Conservation (phyloP, 345 rosid species). For the Aurinia saxatilis region DNA sequence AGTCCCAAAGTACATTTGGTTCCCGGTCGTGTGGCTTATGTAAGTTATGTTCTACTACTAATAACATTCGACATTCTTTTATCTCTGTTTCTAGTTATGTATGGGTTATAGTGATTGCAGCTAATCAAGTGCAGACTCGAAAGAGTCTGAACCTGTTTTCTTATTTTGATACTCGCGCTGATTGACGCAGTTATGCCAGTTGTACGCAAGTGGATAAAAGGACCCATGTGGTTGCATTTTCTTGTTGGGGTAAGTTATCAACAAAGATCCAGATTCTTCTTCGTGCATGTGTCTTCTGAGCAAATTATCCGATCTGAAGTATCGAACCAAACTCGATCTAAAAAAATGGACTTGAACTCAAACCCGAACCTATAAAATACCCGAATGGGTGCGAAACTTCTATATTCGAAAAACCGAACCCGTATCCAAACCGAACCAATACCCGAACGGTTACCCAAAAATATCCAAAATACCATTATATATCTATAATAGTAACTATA, state of each 20-base stretch:
- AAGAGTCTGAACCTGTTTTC: neutral
- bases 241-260: conserved; percentile 71
- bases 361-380: too few relatives aligned
- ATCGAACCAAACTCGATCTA: too few relatives aligned
- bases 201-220: conserved; percentile 69
- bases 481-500: too few relatives aligned
- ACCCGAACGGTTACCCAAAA: too few relatives aligned
- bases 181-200: conserved; percentile 68
- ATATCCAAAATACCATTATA: too few relatives aligned
- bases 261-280: neutral
- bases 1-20: too few relatives aligned
- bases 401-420: too few relatives aligned
- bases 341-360: too few relatives aligned
- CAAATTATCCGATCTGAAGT: too few relatives aligned
- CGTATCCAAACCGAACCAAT: too few relatives aligned
- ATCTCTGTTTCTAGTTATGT: neutral
- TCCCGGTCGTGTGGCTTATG: too few relatives aligned
- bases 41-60: neutral
- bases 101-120: neutral
- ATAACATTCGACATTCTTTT: neutral
- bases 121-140: neutral
- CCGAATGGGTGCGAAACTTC: too few relatives aligned
- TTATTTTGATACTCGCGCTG: neutral
- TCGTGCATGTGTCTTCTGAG: neutral
- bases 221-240: conserved; percentile 95